Percentiles rank a stretch among this genome's conserved stretches.
Evolutionary conservation across 345 rosid genomes (phyloP).

Genomic region (Schrenkiella parvula): DNA sequence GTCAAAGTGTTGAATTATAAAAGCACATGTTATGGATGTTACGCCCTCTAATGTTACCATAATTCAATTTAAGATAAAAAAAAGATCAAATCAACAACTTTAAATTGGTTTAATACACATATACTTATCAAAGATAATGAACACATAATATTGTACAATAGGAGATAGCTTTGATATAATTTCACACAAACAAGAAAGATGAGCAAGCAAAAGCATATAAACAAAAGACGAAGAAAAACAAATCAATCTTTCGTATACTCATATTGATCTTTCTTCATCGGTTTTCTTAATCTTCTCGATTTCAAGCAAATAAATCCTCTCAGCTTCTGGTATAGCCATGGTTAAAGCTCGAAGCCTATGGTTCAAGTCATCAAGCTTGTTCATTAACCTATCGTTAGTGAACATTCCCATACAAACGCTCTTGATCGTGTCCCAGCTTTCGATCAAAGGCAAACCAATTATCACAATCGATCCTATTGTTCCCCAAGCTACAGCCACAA

Average conservation of each 20-base stretch:
- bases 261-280: conserved; percentile 12
- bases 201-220: background rate
- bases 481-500: conserved; percentile 83
- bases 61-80: too few relatives aligned
- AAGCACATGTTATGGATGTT: too few relatives aligned
- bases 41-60: too few relatives aligned
- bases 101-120: background rate
- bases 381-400: conserved; percentile 67
- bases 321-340: conserved; percentile 66
- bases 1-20: too few relatives aligned
- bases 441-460: conserved; percentile 59
- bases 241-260: background rate
- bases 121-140: background rate
- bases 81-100: too few relatives aligned
- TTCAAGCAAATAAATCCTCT: conserved; percentile 53
- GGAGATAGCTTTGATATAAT: background rate
- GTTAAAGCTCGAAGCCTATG: conserved; percentile 47
- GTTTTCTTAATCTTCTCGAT: conserved; percentile 43
- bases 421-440: conserved; percentile 75
- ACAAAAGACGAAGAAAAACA: background rate
- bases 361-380: conserved; percentile 58
- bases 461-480: conserved; percentile 67
- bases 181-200: conserved; percentile 8
- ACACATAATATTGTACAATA: background rate
- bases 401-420: conserved; percentile 65